Evolutionary conservation across 129 eudicot genomes (phyloP).

Genomic region (Flaveria linearis): DNA sequence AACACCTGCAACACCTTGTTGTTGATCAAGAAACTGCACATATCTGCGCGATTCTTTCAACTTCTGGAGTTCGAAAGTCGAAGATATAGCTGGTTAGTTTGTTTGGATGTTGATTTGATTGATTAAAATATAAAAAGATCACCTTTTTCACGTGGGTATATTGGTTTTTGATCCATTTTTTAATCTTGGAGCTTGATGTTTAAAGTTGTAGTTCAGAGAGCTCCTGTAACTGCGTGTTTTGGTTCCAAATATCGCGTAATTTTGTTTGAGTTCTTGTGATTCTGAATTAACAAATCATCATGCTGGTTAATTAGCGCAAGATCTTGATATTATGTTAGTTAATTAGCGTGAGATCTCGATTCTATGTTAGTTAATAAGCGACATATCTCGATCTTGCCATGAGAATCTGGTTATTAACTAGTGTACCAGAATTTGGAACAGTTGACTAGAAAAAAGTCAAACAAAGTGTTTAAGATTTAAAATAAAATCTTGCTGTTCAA

Average conservation of each 20-base stretch:
- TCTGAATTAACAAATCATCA: not conserved
- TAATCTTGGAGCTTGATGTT: constrained; percentile 15
- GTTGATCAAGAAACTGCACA: constrained; percentile 3
- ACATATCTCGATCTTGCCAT: not conserved
- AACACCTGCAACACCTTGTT: not conserved
- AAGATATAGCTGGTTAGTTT: not conserved
- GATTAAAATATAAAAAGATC: not conserved
- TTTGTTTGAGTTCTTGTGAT: too few species aligned
- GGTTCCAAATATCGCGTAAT: not conserved
- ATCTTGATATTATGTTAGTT: not conserved
- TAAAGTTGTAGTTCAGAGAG: not conserved
- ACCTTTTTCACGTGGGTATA: constrained; percentile 6
- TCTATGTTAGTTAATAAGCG: not conserved
- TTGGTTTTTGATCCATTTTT: not conserved
- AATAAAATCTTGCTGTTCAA: not conserved
- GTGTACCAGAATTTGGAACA: not conserved
- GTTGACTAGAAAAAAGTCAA: not conserved
- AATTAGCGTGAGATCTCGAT: not conserved
- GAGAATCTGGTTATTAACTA: too few species aligned
- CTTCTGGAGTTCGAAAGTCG: not conserved
- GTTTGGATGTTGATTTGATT: not conserved
- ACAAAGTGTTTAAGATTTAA: not conserved
- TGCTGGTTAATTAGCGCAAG: too few species aligned
- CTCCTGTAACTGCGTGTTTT: constrained; percentile 16
- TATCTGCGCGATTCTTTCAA: too few species aligned